A percentile compares a stretch with the other conserved stretches of the same genome.
Evolutionary conservation across 192 early-diverging fungal species (phyloP).

Genomic region (Backusella australiensis): DNA sequence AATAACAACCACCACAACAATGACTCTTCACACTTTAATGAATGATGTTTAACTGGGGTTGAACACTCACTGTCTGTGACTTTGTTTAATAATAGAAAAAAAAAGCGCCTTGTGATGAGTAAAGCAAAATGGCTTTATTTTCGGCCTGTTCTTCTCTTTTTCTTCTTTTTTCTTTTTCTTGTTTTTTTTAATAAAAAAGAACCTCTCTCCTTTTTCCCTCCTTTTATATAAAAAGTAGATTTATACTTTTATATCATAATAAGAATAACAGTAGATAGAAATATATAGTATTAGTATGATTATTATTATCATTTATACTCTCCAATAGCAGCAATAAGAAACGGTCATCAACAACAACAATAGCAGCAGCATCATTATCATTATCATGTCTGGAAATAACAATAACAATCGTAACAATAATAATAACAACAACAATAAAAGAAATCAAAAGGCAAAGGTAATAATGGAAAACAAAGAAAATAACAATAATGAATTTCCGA

Average conservation of each 20-base stretch:
- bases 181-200: not conserved
- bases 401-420: not conserved
- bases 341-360: not conserved
- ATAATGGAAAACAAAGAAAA: not conserved
- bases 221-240: not conserved
- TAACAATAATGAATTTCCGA: not conserved
- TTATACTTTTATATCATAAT: not conserved
- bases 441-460: conserved; percentile 15
- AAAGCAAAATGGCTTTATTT: not conserved
- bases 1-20: not conserved
- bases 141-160: not conserved
- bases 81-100: not conserved
- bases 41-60: not conserved
- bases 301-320: not conserved
- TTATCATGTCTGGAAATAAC: not conserved
- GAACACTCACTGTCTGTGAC: not conserved
- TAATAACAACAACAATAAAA: not conserved
- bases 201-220: not conserved
- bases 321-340: not conserved
- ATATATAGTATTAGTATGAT: not conserved
- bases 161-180: not conserved
- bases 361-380: not conserved
- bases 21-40: not conserved
- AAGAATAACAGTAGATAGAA: not conserved
- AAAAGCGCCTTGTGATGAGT: not conserved